phyloP scores from a whole-genome alignment of 1,284 basidiomycete species.

The Sphaerobolus stellatus region DNA sequence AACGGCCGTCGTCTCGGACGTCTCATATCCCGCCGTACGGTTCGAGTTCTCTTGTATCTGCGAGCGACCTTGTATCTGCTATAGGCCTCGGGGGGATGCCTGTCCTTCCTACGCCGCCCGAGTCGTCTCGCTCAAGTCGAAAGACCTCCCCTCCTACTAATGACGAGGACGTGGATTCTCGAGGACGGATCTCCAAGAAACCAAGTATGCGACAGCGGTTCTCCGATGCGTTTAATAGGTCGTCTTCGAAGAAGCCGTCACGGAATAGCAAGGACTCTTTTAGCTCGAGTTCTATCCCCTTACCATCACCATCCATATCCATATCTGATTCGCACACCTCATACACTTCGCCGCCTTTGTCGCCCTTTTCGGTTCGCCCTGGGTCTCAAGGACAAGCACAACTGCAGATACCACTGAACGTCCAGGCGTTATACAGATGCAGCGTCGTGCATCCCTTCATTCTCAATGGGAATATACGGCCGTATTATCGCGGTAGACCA shows the following conservation, averaged over 20 bases:
- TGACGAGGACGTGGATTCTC: constrained; percentile 1
- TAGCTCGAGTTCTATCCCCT: neutral
- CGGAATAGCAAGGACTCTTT: neutral
- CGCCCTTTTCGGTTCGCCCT: constrained; percentile 36
- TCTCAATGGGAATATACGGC: constrained; percentile 22
- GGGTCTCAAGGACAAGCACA: constrained; percentile 1
- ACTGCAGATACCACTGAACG: constrained; percentile 21
- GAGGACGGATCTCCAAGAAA: constrained; percentile 5
- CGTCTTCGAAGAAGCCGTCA: constrained; percentile 5
- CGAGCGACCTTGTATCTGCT: neutral
- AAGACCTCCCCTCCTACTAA: neutral
- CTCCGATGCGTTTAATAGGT: constrained; percentile 7
- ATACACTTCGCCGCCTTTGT: constrained; percentile 41
- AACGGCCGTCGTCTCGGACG: neutral
- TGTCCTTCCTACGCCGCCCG: neutral
- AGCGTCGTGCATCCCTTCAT: constrained; percentile 63
- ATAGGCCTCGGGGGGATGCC: neutral
- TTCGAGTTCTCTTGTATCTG: neutral
- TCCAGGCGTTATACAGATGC: constrained; percentile 55
- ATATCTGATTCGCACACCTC: constrained; percentile 13
- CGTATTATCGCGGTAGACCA: constrained; percentile 68
- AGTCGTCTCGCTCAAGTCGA: neutral
- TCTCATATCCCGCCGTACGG: neutral
- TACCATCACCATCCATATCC: constrained; percentile 9
- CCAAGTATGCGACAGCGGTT: constrained; percentile 7